Evolutionary conservation across 2,329 filamentous ascomycete species (phyloP), one percentile per base, ranked within the genome.

Genomic region (Aspergillus glaucus): DNA sequence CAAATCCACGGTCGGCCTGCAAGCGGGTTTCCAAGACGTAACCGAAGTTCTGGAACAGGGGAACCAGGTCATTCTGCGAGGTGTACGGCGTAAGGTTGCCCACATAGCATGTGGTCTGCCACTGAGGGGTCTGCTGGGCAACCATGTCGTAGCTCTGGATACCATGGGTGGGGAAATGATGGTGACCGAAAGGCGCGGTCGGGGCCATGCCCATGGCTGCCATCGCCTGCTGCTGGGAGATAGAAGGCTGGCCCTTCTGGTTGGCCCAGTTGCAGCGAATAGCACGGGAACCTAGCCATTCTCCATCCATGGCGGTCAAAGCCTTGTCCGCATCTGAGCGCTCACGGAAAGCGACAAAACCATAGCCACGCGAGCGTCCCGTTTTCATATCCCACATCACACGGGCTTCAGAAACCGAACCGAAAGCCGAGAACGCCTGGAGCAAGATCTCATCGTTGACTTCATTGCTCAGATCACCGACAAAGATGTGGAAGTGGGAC

Each of bases 351-450:
- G 93, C 93, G 59, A 97, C 92, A 66, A 98, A 98, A 10, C 93
- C 93, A 65, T 98, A 98, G 52, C 93, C 93, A 67, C 93, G 88
- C 58, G 93, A 97, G 55, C 93, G 86, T 58, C 93, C 93, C 32
- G 93, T 98, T 80, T 98, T 98, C 93, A 98, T 98, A 70, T 98
- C 93, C 93, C 93, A 98, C 93, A 98, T 98, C 56, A 98, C 93
- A 62, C 93, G 90, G 51, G 93, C 93, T 72, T 98, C 93, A 2
- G 93, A 98, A 44, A 98, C 91, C 10, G 85, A 88, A 37, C 93
- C 93, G 69, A 97, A 98, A 41, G 89, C 89, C 43, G 89, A 94
- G 73, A 98, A 98, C 10, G 93, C 93, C 71, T 96, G 91, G 14
- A 87, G 78, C 19, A 98, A 79, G 46, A 96, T 83, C 65, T 98